Conservation (phyloP, 192 early-diverging fungal genomes). For the Umbelopsis sp. region DNA sequence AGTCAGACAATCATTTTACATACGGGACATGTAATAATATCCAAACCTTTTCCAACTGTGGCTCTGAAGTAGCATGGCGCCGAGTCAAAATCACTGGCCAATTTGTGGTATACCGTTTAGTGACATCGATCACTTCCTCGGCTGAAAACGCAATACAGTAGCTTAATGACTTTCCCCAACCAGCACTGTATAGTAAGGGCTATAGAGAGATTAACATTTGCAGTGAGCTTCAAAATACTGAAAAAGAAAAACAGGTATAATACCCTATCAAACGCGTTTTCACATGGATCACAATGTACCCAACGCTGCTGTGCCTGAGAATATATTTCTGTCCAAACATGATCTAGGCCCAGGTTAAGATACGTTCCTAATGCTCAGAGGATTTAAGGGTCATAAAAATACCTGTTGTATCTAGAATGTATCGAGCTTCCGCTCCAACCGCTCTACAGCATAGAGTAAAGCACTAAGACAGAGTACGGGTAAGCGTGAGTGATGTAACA, state of each 20-base stretch:
- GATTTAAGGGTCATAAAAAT: neutral
- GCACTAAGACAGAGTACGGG: constrained; percentile 30
- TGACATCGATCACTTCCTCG: constrained; percentile 51
- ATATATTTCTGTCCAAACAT: constrained; percentile 60
- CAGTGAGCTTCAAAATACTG: neutral
- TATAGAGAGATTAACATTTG: neutral
- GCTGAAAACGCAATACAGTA: constrained; percentile 51
- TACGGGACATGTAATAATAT: neutral
- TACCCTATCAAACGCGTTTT: constrained; percentile 57
- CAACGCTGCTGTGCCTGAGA: constrained; percentile 50
- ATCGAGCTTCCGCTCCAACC: constrained; percentile 48
- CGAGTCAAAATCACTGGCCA: constrained; percentile 32
- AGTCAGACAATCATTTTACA: neutral
- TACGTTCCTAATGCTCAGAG: neutral
- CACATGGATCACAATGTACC: constrained; percentile 59
- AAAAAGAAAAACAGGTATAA: neutral
- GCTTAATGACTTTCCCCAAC: constrained; percentile 53
- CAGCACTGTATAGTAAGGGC: constrained; percentile 52
- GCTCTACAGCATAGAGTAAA: constrained; percentile 55
- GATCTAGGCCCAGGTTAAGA: constrained; percentile 29
- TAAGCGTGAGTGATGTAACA: too few species aligned
- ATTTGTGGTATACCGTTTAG: constrained; percentile 46
- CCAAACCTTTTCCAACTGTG: constrained; percentile 32
- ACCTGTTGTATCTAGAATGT: constrained; percentile 49
- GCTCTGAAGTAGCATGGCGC: constrained; percentile 35